Percentiles rank a stretch among this genome's conserved stretches.
Evolutionary conservation across 2,329 filamentous ascomycete genomes (phyloP).

Genomic region (Elsinoe perseae): DNA sequence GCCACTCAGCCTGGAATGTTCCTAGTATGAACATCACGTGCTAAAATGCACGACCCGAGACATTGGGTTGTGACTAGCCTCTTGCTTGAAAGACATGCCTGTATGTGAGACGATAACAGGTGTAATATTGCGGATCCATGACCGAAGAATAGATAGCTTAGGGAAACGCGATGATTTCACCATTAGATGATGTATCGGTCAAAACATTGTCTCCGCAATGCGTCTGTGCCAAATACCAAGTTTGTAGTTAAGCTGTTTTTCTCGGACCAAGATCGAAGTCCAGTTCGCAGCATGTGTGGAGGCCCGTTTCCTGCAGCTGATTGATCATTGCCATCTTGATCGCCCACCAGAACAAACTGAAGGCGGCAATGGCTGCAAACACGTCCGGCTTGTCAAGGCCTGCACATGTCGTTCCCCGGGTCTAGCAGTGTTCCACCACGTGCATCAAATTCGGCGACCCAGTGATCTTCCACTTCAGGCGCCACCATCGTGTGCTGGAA

Average conservation of each 20-base stretch:
- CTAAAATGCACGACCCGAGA: not conserved
- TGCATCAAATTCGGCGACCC: not conserved
- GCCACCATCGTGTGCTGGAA: constrained; percentile 7
- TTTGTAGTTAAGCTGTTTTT: no score
- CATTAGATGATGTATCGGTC: no score
- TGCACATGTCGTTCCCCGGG: not conserved
- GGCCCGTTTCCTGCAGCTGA: not conserved
- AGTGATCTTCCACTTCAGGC: not conserved
- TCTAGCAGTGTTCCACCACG: not conserved
- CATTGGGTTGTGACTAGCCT: not conserved
- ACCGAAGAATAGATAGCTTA: not conserved
- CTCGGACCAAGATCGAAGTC: no score
- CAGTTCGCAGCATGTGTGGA: no score
- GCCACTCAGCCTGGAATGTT: not conserved
- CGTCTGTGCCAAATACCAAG: no score
- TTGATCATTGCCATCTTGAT: not conserved
- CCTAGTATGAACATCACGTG: not conserved
- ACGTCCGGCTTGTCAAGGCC: not conserved
- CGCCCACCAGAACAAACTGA: not conserved
- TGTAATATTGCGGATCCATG: not conserved
- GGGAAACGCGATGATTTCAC: not conserved
- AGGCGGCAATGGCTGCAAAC: not conserved
- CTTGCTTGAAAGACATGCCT: no score
- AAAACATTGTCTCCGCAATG: no score
- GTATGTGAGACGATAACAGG: not conserved